Conservation (phyloP, 108 stramenopile genomes). For the Asterionellopsis glacialis region DNA sequence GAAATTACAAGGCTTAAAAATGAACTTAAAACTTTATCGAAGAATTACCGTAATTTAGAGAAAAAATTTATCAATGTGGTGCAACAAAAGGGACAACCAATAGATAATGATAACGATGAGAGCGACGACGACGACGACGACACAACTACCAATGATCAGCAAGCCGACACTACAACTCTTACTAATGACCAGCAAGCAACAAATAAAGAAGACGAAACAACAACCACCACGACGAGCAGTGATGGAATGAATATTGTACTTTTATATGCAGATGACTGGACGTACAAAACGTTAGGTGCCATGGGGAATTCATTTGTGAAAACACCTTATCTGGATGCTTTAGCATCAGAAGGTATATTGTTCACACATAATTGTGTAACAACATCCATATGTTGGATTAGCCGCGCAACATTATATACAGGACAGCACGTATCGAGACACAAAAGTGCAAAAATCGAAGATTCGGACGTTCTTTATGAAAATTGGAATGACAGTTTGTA, state of each 20-base stretch:
- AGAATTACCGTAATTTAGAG: too few species aligned
- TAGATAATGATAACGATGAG: too few species aligned
- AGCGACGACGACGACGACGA: too few species aligned
- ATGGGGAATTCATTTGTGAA: conserved; percentile 26
- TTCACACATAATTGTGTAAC: conserved; percentile 82
- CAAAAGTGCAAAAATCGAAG: conserved; percentile 1
- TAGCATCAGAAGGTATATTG: conserved; percentile 67
- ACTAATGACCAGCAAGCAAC: too few species aligned
- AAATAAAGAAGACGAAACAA: too few species aligned
- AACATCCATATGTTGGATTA: conserved; percentile 77
- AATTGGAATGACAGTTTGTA: conserved; percentile 66
- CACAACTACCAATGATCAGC: too few species aligned
- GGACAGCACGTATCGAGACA: conserved; percentile 65
- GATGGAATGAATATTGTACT: conserved; percentile 38
- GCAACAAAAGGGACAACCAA: too few species aligned
- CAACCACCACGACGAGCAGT: too few species aligned
- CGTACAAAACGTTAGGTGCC: conserved; percentile 22
- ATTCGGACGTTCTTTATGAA: not conserved
- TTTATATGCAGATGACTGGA: conserved; percentile 63
- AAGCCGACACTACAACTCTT: too few species aligned
- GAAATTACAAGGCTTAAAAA: too few species aligned
- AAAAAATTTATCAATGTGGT: too few species aligned
- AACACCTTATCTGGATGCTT: conserved; percentile 66
- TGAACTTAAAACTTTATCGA: too few species aligned
- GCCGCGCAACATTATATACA: conserved; percentile 63